phyloP scores from a whole-genome alignment of 2,329 filamentous ascomycete genomes.

The Cordyceps sp. region DNA sequence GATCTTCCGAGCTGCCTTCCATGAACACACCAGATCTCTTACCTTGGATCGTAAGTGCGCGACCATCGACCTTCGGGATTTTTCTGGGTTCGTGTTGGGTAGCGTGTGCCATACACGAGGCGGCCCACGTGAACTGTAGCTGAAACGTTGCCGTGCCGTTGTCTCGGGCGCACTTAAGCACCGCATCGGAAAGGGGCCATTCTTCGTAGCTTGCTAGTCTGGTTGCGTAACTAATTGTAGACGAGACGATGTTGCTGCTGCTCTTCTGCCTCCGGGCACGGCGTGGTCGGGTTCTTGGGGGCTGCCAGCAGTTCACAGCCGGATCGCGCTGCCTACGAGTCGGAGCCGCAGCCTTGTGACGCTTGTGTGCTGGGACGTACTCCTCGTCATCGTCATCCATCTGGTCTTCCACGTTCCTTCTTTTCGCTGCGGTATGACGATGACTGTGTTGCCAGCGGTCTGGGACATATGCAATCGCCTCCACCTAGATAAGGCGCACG shows the following conservation, averaged over 20 bases:
- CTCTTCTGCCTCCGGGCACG: background rate
- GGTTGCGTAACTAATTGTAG: background rate
- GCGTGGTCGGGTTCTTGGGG: background rate
- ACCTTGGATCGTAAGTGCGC: background rate
- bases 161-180: constrained; percentile 1
- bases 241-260: background rate
- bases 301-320: background rate
- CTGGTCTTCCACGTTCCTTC: background rate
- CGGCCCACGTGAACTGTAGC: background rate
- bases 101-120: background rate
- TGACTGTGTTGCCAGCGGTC: no score
- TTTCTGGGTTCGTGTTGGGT: no score
- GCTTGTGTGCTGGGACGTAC: background rate
- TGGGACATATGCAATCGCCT: no score
- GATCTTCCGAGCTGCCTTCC: background rate
- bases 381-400: background rate
- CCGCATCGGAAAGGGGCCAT: background rate
- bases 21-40: background rate
- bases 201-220: constrained; percentile 1
- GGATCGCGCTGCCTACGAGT: background rate
- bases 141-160: constrained; percentile 1
- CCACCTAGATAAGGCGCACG: no score
- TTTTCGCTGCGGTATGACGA: no score
- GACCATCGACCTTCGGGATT: background rate
- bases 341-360: background rate